phyloP scores from a whole-genome alignment of 176 grass and related monocot species.

The Eleusine coracana region DNA sequence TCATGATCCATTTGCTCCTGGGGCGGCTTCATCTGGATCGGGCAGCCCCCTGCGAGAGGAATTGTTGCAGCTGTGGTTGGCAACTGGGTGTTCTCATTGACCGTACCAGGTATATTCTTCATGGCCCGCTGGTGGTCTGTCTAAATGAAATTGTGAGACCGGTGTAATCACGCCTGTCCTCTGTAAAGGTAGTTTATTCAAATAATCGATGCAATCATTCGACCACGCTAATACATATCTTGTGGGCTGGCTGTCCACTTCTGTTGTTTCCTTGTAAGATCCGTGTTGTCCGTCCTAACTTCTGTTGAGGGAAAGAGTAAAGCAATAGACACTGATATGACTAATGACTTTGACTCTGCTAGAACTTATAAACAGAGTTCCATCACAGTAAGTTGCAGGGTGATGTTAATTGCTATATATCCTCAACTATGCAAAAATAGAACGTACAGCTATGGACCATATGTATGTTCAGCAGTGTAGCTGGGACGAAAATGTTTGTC shows the following conservation, averaged over 20 bases:
- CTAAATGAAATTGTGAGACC: slow-evolving; percentile 15
- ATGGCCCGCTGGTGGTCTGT: background rate
- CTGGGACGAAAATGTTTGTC: background rate
- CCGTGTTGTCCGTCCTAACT: background rate
- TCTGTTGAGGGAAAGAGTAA: background rate
- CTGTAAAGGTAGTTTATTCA: slow-evolving; percentile 34
- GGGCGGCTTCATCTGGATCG: slow-evolving; percentile 13
- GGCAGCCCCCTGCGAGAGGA: slow-evolving; percentile 14
- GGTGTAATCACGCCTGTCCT: slow-evolving; percentile 21
- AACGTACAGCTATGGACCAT: background rate
- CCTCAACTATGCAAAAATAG: background rate
- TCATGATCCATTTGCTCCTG: background rate
- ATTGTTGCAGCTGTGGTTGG: background rate
- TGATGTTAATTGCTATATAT: background rate
- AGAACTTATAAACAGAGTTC: background rate
- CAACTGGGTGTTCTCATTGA: slow-evolving; percentile 13
- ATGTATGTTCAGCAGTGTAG: background rate
- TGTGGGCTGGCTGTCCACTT: background rate
- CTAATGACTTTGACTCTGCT: background rate
- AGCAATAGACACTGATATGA: background rate
- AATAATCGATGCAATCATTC: slow-evolving; percentile 48
- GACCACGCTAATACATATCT: background rate
- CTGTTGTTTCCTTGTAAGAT: slow-evolving; percentile 10
- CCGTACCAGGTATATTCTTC: background rate
- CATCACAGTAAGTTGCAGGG: background rate